phyloP scores from a whole-genome alignment of 768 basidiomycete genomes.

The Kwoniella mangroviensis region DNA sequence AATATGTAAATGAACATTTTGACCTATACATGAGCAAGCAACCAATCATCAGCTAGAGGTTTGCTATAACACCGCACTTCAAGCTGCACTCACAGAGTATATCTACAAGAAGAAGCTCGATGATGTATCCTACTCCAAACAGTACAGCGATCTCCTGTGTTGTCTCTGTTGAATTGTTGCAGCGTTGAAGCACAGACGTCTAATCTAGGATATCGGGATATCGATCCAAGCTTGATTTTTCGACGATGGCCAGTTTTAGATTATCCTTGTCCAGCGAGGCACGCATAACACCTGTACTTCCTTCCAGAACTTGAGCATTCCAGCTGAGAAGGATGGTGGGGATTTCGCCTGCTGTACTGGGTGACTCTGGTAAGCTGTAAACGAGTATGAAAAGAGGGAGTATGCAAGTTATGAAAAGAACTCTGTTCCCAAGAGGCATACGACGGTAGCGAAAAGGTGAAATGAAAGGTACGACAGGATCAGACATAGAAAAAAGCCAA shows the following conservation, averaged over 20 bases:
- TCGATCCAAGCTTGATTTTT: background rate
- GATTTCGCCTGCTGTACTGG: background rate
- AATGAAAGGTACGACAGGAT: background rate
- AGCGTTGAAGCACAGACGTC: too few relatives aligned
- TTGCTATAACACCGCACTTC: too few relatives aligned
- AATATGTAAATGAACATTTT: conserved; percentile 2
- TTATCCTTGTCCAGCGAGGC: background rate
- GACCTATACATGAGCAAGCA: background rate
- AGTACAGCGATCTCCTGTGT: background rate
- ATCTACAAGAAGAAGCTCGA: background rate
- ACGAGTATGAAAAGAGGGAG: background rate
- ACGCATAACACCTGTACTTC: background rate
- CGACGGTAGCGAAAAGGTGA: background rate
- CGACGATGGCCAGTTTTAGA: background rate
- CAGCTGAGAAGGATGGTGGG: background rate
- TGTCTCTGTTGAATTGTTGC: background rate
- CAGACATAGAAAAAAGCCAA: background rate
- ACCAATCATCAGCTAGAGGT: background rate
- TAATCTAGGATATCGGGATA: background rate
- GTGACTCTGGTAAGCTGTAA: background rate
- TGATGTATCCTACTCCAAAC: background rate
- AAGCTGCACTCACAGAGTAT: background rate
- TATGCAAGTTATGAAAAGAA: background rate
- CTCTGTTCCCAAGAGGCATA: background rate
- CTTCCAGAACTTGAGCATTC: background rate